A percentile compares a stretch with the other conserved stretches of the same genome.
phyloP scores from a whole-genome alignment of 2,329 filamentous ascomycete genomes.

The Aureobasidium mangrovei region DNA sequence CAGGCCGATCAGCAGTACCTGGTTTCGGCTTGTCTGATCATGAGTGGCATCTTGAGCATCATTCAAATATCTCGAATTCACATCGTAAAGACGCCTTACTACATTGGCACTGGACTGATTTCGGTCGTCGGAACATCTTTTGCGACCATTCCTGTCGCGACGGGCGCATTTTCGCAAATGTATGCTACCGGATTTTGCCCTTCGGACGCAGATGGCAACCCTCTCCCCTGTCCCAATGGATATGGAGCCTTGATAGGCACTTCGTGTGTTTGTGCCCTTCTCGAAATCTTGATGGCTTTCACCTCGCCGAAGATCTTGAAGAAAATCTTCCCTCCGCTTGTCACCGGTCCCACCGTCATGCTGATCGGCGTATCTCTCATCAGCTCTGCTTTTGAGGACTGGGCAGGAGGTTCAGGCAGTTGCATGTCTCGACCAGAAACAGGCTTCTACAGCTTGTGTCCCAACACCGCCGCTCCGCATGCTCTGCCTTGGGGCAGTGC shows the following conservation, averaged over 20 bases:
- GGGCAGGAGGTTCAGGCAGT: constrained; percentile 65
- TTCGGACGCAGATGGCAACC: constrained; percentile 50
- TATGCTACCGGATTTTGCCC: constrained; percentile 64
- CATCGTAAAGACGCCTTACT: constrained; percentile 63
- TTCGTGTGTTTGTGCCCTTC: constrained; percentile 35
- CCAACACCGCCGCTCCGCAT: constrained; percentile 58
- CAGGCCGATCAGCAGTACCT: constrained; percentile 61
- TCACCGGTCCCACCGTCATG: constrained; percentile 59
- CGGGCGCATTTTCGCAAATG: constrained; percentile 66
- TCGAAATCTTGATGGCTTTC: constrained; percentile 69
- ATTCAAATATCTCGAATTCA: constrained; percentile 73
- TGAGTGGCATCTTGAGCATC: constrained; percentile 64
- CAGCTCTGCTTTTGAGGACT: constrained; percentile 62
- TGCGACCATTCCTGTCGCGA: constrained; percentile 64
- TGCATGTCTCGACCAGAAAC: constrained; percentile 37
- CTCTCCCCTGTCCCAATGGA: constrained; percentile 63
- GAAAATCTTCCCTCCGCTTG: constrained; percentile 68
- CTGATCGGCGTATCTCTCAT: constrained; percentile 69
- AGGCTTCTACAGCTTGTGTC: constrained; percentile 56
- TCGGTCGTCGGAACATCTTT: constrained; percentile 75
- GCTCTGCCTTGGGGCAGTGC: constrained; percentile 68
- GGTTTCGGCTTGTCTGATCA: constrained; percentile 69
- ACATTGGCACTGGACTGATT: constrained; percentile 68
- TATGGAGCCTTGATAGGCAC: constrained; percentile 72
- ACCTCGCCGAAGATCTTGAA: constrained; percentile 60